Evolutionary conservation across 768 basidiomycete species (phyloP).

Genomic region (Rhodosporidiobolus sp.): DNA sequence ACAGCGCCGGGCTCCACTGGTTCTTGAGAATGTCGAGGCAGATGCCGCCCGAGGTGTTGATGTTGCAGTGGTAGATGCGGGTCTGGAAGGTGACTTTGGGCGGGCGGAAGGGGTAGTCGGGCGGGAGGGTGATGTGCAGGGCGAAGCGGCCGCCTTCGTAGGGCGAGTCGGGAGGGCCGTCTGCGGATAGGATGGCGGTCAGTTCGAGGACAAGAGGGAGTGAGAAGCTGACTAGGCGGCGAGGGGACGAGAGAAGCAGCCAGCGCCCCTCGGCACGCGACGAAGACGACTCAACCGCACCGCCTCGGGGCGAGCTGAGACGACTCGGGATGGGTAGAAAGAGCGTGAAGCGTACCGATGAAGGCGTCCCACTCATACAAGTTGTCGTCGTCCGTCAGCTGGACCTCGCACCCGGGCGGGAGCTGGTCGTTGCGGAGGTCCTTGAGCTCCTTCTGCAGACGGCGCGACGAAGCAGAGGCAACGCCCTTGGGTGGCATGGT

Average conservation of each 20-base stretch:
- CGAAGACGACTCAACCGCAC: no score
- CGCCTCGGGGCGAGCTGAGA: no score
- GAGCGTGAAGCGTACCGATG: slow-evolving; percentile 9
- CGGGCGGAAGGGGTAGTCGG: slow-evolving; percentile 37
- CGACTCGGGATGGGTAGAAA: no score
- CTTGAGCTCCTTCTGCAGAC: slow-evolving; percentile 24
- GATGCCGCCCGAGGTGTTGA: slow-evolving; percentile 40
- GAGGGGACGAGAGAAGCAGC: no score
- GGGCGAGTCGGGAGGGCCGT: slow-evolving; percentile 37
- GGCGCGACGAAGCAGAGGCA: slow-evolving; percentile 11
- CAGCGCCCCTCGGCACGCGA: background rate
- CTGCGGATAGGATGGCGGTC: background rate
- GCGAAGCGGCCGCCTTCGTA: slow-evolving; percentile 30
- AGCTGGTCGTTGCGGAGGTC: slow-evolving; percentile 18
- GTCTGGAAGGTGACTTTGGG: slow-evolving; percentile 38
- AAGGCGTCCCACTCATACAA: slow-evolving; percentile 31
- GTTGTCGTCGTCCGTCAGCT: slow-evolving; percentile 4
- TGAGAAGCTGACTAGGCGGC: no score
- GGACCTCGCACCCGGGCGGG: slow-evolving; percentile 12
- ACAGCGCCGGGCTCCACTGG: slow-evolving; percentile 36
- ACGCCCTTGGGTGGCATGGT: slow-evolving; percentile 27
- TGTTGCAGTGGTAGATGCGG: slow-evolving; percentile 39
- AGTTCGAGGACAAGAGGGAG: no score
- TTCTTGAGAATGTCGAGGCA: slow-evolving; percentile 37
- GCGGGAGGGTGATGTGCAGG: slow-evolving; percentile 25